These are phyloP conservation scores for Carex pumila DNA, from an alignment of 176 grass and related monocot genomes.

Conservation along the genomic window DNA sequence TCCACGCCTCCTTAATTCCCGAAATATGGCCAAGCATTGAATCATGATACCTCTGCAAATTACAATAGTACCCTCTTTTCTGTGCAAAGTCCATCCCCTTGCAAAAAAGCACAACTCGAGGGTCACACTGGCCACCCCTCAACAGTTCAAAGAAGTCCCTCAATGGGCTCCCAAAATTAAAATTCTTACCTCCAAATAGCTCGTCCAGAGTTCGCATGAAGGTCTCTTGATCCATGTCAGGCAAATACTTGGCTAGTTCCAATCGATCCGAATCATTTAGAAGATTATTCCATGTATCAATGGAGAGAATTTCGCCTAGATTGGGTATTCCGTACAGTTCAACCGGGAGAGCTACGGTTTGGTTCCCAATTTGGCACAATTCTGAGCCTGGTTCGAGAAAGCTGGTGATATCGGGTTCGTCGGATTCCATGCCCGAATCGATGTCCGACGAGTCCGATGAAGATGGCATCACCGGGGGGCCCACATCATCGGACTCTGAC, in stretches of 20 bases:
- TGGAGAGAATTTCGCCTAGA: conserved; percentile 47
- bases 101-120: conserved; percentile 46
- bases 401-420: conserved; percentile 45
- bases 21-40: conserved; percentile 47
- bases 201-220: conserved; percentile 56
- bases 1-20: conserved; percentile 64
- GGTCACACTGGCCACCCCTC: conserved; percentile 65
- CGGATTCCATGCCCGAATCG: conserved; percentile 34
- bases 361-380: conserved; percentile 69
- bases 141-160: conserved; percentile 28
- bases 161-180: conserved; percentile 77
- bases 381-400: conserved; percentile 47
- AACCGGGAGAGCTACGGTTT: conserved; percentile 49
- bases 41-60: conserved; percentile 69
- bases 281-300: conserved; percentile 61
- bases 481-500: conserved; percentile 33
- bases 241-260: conserved; percentile 50
- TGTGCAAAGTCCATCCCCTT: conserved; percentile 43
- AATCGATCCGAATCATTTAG: conserved; percentile 64
- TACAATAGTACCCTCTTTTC: conserved; percentile 57
- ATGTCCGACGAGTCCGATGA: conserved; percentile 21
- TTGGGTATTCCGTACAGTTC: conserved; percentile 44
- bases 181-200: conserved; percentile 51
- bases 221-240: conserved; percentile 77
- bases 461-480: conserved; percentile 28